A percentile compares a stretch with the other conserved stretches of the same genome.
Evolutionary conservation across 2,329 filamentous ascomycete species (phyloP).

Genomic region (Trichoderma simmonsii): DNA sequence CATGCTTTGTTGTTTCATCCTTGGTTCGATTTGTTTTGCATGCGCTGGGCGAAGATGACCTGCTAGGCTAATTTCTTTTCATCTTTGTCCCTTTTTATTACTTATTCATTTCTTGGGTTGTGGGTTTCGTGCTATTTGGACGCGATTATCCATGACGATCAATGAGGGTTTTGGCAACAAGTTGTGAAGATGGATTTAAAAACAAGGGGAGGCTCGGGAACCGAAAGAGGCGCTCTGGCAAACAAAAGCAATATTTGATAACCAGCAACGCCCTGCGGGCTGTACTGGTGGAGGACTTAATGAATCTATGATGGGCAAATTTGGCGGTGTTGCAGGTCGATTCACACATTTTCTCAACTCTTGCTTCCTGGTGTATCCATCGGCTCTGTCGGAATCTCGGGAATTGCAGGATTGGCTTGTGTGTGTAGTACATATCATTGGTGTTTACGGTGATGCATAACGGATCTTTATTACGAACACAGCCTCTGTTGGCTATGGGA

Average conservation of each 20-base stretch:
- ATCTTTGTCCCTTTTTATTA: background rate
- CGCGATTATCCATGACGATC: background rate
- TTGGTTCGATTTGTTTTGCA: background rate
- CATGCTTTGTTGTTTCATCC: background rate
- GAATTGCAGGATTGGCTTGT: background rate
- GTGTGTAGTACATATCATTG: slow-evolving; percentile 4
- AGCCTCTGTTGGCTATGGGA: background rate
- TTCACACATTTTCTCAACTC: background rate
- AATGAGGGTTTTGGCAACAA: background rate
- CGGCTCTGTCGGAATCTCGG: background rate
- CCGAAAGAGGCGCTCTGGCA: background rate
- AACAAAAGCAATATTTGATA: slow-evolving; percentile 10
- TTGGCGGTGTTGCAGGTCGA: slow-evolving; percentile 8
- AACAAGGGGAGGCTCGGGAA: background rate
- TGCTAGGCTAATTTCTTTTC: background rate
- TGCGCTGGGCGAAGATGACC: background rate
- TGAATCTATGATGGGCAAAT: slow-evolving; percentile 16
- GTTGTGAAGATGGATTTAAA: background rate
- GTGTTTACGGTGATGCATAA: slow-evolving; percentile 7
- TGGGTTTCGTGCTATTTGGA: background rate
- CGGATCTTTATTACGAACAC: background rate
- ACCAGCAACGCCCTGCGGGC: slow-evolving; percentile 8
- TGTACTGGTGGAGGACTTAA: slow-evolving; percentile 12
- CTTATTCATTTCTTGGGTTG: background rate
- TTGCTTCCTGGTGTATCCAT: background rate